A percentile compares a stretch with the other conserved stretches of the same genome.
Conservation (phyloP, 2,329 filamentous ascomycete genomes). For the Stemphylium vesicarium region DNA sequence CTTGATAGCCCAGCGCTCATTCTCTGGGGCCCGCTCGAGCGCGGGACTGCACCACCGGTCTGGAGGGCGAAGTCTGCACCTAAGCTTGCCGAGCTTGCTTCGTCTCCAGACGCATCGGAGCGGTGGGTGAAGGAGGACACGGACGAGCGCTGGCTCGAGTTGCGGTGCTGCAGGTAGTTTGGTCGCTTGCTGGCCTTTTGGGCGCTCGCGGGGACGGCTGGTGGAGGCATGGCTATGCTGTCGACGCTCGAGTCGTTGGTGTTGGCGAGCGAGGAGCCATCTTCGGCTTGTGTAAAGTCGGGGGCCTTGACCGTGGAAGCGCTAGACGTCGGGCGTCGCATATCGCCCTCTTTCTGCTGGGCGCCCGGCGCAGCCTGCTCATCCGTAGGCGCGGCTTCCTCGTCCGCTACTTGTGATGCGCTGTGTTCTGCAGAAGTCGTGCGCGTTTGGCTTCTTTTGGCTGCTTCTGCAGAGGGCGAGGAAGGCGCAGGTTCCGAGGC, state of each 20-base stretch:
- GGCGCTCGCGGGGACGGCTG: conserved; percentile 28
- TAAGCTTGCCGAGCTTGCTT: conserved; percentile 75
- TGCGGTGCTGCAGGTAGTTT: conserved; percentile 61
- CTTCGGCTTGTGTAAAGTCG: conserved; percentile 41
- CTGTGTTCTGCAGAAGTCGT: conserved; percentile 6
- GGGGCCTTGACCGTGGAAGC: conserved; percentile 49
- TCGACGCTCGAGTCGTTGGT: conserved; percentile 42
- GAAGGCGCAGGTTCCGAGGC: conserved; percentile 47
- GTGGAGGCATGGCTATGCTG: conserved; percentile 27
- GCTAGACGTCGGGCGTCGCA: conserved; percentile 45
- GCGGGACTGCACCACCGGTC: conserved; percentile 75
- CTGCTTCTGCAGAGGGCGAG: conserved; percentile 53
- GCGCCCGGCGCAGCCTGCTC: conserved; percentile 13
- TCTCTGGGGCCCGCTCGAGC: conserved; percentile 45
- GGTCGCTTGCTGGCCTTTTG: conserved; percentile 54
- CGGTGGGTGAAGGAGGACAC: conserved; percentile 61
- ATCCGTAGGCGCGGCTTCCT: conserved; percentile 6
- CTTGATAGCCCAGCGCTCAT: conserved; percentile 69
- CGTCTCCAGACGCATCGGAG: conserved; percentile 63
- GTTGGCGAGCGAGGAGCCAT: conserved; percentile 35
- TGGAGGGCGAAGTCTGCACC: conserved; percentile 83
- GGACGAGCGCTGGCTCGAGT: conserved; percentile 65
- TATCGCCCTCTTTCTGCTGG: conserved; percentile 27
- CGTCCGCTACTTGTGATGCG: conserved; percentile 1
- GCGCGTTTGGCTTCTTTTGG: conserved; percentile 39